Base-by-base conservation (phyloP, 257 asterid species). In the Nicotiana knightiana region DNA sequence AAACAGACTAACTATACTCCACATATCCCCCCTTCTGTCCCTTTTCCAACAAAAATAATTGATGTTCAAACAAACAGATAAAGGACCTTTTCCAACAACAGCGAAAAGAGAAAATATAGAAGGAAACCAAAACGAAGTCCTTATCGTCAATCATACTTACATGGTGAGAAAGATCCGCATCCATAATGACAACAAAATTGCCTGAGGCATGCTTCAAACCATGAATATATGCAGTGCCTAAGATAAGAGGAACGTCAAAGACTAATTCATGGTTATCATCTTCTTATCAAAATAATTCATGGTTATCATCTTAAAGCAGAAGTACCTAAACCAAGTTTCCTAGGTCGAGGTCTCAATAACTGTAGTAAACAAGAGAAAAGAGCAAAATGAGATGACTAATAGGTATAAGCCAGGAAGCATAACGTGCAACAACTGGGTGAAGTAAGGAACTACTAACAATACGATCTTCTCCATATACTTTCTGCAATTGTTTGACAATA, bases 131-230 rank as follows among this genome's bases (percentile, higher is more conserved):
- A 26, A 71, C 16, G 21, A 62, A 51, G 35, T 9, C 21, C 12
- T 13, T 28, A 2, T 12, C 33, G 68, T 68, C 81, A 71, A 82
- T 79, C 24, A 78, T 78, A 89, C 99, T 88, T 89, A 94, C 99
- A 90, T 94, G 98, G 89, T 96, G 99, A 4, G 99, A 96, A 64
- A 96, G 89, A 87, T 96, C 99, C 39, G 99, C 99, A 87, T 96
- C 99, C 99, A 96, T 96, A 77, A 96, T 96, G 73, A 96, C 97
- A 61, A 94, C 95, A 87, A 91, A 96, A 82, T 92, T 88, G 65
- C 98, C 99, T 3, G 95, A 83, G 51, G 94, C 98, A 88, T 96
- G 91, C 92, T 94, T 96, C 85, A 96, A 83, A 80, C 99, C 98
- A 84, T 96, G 98, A 53, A 93, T 86, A 84, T 94, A 96, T 67